Base-by-base conservation (phyloP, 345 rosid species). In the Physaria fendleri region DNA sequence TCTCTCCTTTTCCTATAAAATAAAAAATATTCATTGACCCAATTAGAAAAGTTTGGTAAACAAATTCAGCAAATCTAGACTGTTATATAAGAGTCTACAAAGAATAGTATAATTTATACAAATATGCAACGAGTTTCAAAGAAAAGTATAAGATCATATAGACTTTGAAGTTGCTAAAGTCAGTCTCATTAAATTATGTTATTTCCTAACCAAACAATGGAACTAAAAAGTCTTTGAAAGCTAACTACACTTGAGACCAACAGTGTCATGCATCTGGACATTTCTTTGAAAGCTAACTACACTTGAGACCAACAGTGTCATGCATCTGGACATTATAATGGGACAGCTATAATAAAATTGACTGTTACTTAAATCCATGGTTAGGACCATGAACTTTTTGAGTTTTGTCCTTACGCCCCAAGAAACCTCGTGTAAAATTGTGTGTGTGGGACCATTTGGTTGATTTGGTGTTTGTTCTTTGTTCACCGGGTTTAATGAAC, bases 1-100 rank as follows among this genome's bases (percentile, higher is more conserved):
- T 55, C 66, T 87, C 85, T n/a, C 85, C 91, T 59, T 70, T 87
- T 52, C 95, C 95, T 87, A 56, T 8, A 25, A 24, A 17, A 30
- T 40, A 15, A 37, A 24, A 56, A 5, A 21, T 56, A 33, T 3
- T 2, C n/a, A n/a, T 47, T 30, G 44, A 40, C 50, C 42, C 14
- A 30, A 11, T 59, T 50, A 59, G 53, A 29, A 41, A 58, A 23
- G 30, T 24, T 66, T 11, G 32, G 53, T 12, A 32, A 30, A 21
- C 12, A 7, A 30, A 6, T 41, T 52, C 21, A 52, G 35, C 29
- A 45, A 46, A 45, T 14, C 1, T 28, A 20, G 37, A 47, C 58
- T 37, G 5, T 30, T 37, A 24, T 12, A 2, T 22, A 38, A 6
- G 23, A n/a, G 10, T 59, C 5, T 33, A 34, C 53, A 59, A 32